Evolutionary conservation across 2,329 filamentous ascomycete species (phyloP).

Genomic region (Decorospora gaudefroyi): DNA sequence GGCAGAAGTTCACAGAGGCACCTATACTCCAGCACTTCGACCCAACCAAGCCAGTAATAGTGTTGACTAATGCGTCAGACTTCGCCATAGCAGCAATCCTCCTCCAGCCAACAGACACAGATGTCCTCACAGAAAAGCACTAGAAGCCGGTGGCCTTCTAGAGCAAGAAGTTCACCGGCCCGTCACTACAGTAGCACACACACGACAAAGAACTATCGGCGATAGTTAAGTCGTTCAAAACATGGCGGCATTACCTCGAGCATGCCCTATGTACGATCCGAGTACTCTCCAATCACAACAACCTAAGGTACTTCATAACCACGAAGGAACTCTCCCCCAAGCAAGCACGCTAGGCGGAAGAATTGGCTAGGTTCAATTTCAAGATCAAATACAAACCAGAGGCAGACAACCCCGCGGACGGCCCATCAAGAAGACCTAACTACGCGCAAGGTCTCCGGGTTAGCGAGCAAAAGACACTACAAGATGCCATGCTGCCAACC

Average conservation of each 20-base stretch:
- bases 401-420: background rate
- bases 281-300: background rate
- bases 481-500: background rate
- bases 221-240: background rate
- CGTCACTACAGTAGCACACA: background rate
- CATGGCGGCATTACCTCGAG: background rate
- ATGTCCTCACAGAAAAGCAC: background rate
- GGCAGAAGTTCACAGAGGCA: background rate
- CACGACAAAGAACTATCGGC: too few species aligned
- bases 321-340: background rate
- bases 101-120: background rate
- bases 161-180: background rate
- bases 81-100: background rate
- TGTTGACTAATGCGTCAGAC: background rate
- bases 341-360: background rate
- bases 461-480: background rate
- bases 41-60: background rate
- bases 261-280: background rate
- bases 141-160: background rate
- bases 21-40: background rate
- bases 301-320: background rate
- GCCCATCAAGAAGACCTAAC: background rate
- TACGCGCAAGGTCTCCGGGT: background rate
- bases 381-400: background rate
- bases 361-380: background rate